Conservation (phyloP, 2,329 filamentous ascomycete species). For the Tolypocladium guangdongense region DNA sequence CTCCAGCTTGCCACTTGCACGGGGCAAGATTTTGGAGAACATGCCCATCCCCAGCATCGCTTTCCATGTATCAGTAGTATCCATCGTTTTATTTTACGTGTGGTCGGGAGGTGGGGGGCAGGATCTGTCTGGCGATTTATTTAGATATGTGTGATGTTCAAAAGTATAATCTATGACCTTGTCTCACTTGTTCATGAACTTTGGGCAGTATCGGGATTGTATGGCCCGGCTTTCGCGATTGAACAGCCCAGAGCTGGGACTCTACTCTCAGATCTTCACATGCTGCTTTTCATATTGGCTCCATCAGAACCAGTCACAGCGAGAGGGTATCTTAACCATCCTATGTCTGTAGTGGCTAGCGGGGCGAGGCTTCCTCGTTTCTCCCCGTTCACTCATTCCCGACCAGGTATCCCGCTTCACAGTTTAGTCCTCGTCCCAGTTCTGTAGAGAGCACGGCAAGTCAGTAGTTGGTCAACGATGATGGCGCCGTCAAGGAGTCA, state of each 20-base stretch:
- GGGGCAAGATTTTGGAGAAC: not conserved
- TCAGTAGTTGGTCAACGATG: conserved; percentile 14
- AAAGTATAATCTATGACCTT: not conserved
- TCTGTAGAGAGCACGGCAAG: conserved; percentile 21
- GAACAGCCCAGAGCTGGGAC: not conserved
- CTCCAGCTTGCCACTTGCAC: not conserved
- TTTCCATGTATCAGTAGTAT: not conserved
- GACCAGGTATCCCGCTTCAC: not conserved
- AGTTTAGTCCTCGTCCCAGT: conserved; percentile 52
- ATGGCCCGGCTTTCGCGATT: not conserved
- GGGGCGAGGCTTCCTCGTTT: not conserved
- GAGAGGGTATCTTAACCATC: conserved; percentile 12
- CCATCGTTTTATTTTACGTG: not conserved
- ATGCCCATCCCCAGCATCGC: not conserved
- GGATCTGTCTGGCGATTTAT: not conserved
- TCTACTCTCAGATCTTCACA: not conserved
- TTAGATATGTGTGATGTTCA: not conserved
- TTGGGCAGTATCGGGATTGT: not conserved
- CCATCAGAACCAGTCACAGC: not conserved
- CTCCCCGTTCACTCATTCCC: not conserved
- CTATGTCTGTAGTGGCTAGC: conserved; percentile 4
- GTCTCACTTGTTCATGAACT: not conserved
- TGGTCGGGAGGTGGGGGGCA: not conserved
- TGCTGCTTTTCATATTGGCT: not conserved
- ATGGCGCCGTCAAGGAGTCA: not conserved